phyloP scores from a whole-genome alignment of 1,284 basidiomycete species.

The Leccinum solheimii region DNA sequence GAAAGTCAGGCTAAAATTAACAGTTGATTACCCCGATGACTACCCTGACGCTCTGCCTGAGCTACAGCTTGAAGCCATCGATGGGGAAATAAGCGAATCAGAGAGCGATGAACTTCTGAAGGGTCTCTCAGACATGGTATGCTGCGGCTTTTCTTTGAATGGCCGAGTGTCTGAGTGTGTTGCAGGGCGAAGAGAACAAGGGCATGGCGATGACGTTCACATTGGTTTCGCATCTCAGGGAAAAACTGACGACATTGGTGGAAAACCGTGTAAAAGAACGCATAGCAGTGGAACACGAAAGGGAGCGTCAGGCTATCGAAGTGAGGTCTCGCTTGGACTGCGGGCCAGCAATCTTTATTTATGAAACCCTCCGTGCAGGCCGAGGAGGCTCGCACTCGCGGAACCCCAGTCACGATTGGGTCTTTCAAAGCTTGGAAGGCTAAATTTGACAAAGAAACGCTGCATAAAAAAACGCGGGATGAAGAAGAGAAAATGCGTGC shows the following conservation, averaged over 20 bases:
- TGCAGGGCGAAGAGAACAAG: conserved; percentile 83
- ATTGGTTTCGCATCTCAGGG: conserved; percentile 83
- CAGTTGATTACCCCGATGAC: conserved; percentile 66
- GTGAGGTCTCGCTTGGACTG: conserved; percentile 40
- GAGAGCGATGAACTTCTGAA: conserved; percentile 58
- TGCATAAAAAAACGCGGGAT: conserved; percentile 58
- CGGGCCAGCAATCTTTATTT: conserved; percentile 4
- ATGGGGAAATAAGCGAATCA: conserved; percentile 67
- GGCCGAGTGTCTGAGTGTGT: conserved; percentile 6
- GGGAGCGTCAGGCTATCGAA: conserved; percentile 73
- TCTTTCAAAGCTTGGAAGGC: conserved; percentile 83
- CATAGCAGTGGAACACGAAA: conserved; percentile 67
- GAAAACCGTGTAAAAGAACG: conserved; percentile 57
- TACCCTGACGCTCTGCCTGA: conserved; percentile 82
- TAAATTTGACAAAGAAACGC: conserved; percentile 73
- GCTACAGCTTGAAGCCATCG: conserved; percentile 64
- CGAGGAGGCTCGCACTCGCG: conserved; percentile 85
- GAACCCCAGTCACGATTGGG: conserved; percentile 85
- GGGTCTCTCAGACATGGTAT: conserved; percentile 65
- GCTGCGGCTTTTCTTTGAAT: conserved; percentile 29
- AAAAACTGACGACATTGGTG: conserved; percentile 70
- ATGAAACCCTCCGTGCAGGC: conserved; percentile 51
- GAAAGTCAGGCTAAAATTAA: conserved; percentile 75
- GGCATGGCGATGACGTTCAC: conserved; percentile 99
- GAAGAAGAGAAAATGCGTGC: conserved; percentile 84